A percentile compares a stretch with the other conserved stretches of the same genome.
phyloP scores from a whole-genome alignment of 108 stramenopile species.

The Conticribra weissflogii region DNA sequence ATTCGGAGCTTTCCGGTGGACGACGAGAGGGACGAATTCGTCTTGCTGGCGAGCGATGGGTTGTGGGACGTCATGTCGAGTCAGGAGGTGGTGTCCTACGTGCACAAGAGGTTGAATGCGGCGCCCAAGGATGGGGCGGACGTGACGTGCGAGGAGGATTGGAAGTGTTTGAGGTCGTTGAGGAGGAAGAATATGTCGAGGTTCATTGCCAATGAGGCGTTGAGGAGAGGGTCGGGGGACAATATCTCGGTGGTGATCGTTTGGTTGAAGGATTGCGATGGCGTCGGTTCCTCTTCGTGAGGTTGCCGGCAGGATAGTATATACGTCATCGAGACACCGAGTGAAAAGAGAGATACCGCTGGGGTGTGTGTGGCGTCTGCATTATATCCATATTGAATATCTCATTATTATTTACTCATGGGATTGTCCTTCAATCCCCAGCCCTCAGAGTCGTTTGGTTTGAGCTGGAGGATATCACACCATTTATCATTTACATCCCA shows the following conservation, averaged over 20 bases:
- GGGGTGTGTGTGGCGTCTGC: too few relatives aligned
- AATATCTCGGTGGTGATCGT: conserved; percentile 87
- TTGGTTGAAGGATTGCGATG: conserved; percentile 61
- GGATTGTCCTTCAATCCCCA: too few relatives aligned
- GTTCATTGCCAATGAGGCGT: conserved; percentile 76
- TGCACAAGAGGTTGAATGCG: conserved; percentile 55
- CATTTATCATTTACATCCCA: too few relatives aligned
- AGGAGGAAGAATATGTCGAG: conserved; percentile 66
- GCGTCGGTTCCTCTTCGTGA: too few relatives aligned
- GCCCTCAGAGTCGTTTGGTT: too few relatives aligned
- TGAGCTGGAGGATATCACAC: too few relatives aligned
- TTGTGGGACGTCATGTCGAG: conserved; percentile 97
- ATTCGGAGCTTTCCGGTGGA: conserved; percentile 55
- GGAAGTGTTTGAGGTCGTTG: conserved; percentile 35
- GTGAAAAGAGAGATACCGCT: too few relatives aligned
- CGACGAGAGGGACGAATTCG: conserved; percentile 50
- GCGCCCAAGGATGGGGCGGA: conserved; percentile 48
- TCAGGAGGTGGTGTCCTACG: conserved; percentile 92
- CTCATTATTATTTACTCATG: too few relatives aligned
- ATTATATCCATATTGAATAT: too few relatives aligned
- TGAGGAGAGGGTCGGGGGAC: conserved; percentile 79
- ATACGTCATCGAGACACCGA: too few relatives aligned
- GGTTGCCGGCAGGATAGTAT: too few relatives aligned
- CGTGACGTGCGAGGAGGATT: conserved; percentile 37
- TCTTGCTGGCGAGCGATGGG: conserved; percentile 90